Base-by-base conservation (phyloP, 169 alveolate genomes). In the Plasmodium relictum region DNA sequence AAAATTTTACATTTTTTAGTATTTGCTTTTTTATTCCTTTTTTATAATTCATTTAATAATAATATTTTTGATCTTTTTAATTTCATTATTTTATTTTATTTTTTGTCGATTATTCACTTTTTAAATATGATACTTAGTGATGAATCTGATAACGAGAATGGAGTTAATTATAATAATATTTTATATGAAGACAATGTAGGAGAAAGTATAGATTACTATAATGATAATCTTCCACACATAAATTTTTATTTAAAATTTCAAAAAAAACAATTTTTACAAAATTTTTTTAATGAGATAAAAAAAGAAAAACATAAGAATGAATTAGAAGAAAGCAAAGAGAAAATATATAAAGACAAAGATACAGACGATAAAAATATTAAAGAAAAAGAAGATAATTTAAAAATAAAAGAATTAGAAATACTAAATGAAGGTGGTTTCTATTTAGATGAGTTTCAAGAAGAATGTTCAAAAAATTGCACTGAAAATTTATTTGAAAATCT, bases 161-260 rank as follows among this genome's bases (percentile, higher is more conserved):
- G 68, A 68, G 72, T 16, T 9, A 69, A 52, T 26, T 83, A 68
- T 44, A 66, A 83, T 48, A 26, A 69, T 61, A 83, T 83, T 22
- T 61, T 83, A 50, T 83, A 66, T 69, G 91, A 83, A 44, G 39
- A 61, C 18, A 68, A 39, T 41, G 7, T 41, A 24, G 50, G 37
- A 9, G 83, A 83, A 31, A 83, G 68, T 31, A 83, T 83, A 12
- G 83, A 83, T 31, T 83, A 83, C 39, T 83, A 37, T 20, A 62
- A 59, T 54, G 91, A 83, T 16, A 41, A 37, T n/a, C 39, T 83
- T 14, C 91, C 91, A 2, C 91, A 83, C 39, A 83, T 83, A 26
- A 83, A 83, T 26, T 83, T 83, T 68, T 83, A 83, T 12, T 54
- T 83, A 61, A 83, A 83, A 7, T 83, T 83, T 59, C 91, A 83